phyloP scores from a whole-genome alignment of 176 grass and related monocot genomes.

The Paspalum notatum region DNA sequence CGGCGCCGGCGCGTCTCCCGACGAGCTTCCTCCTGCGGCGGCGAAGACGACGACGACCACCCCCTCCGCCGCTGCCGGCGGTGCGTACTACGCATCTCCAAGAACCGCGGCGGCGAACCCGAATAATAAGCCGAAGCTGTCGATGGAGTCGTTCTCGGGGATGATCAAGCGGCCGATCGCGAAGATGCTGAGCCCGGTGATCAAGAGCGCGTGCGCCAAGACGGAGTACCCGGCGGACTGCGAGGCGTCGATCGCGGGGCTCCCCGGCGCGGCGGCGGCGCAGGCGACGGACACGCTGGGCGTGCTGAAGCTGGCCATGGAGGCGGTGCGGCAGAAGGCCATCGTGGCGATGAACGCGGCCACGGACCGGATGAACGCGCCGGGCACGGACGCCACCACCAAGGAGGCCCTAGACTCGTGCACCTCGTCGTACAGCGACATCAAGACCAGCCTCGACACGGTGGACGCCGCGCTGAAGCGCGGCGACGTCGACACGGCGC shows the following conservation, averaged over 20 bases:
- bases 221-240: conserved; percentile 42
- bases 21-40: background rate
- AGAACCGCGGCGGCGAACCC: background rate
- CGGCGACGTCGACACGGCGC: conserved; percentile 34
- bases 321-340: conserved; percentile 41
- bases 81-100: background rate
- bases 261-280: background rate
- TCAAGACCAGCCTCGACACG: conserved; percentile 8
- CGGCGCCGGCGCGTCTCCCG: background rate
- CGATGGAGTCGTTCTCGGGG: background rate
- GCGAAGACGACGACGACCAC: too few relatives aligned
- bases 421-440: conserved; percentile 51
- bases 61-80: background rate
- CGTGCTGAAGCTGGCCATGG: conserved; percentile 51
- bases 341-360: conserved; percentile 28
- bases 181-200: conserved; percentile 11
- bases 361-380: background rate
- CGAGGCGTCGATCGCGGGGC: conserved; percentile 34
- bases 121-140: background rate
- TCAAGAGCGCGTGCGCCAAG: conserved; percentile 40
- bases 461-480: conserved; percentile 33
- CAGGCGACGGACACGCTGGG: background rate
- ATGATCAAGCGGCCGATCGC: background rate
- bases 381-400: background rate
- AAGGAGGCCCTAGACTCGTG: conserved; percentile 39